Evolutionary conservation across 164 flowering plant species (phyloP), one percentile per base, ranked within the genome.

Genomic region (Malania oleifera): DNA sequence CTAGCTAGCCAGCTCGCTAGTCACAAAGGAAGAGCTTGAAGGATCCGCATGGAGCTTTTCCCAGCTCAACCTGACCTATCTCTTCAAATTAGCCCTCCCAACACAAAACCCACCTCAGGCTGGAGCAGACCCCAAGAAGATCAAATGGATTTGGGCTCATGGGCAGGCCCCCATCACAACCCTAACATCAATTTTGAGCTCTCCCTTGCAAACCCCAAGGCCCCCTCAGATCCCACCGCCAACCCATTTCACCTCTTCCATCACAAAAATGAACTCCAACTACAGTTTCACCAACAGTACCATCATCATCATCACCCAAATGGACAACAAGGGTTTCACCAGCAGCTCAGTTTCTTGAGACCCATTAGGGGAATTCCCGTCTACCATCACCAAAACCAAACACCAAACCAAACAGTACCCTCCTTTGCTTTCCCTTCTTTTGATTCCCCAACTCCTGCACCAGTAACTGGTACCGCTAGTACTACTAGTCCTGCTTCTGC

Each of bases 1-100:
- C n/a, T n/a, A n/a, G n/a, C n/a, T n/a, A n/a, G n/a, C n/a, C n/a
- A n/a, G n/a, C n/a, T n/a, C n/a, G n/a, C n/a, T n/a, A n/a, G n/a
- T n/a, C n/a, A 41, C n/a, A 55, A 57, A 53, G 18, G 39, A 26
- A 57, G 40, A 28, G 26, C 44, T 56, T 8, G 34, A 11, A 25
- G 20, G 50, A 48, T 29, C n/a, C n/a, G n/a, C n/a, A 91, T 92
- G 98, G 98, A 92, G 84, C 72, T 89, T 1, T 92, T 89, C 41
- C 93, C 96, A 38, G 86, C 98, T 45, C 96, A 87, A 69, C 98
- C 96, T 24, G 98, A 92, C 69, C 73, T 92, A 46, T 87, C 98
- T 19, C 74, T 92, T 3, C 96, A 85, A 82, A 92, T 92, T 64
- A 89, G 96, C 65, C 96, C 89, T 3, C 98, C 98, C 29, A 85